Percentiles rank a stretch among this genome's conserved stretches.
Conservation (phyloP, 2,329 filamentous ascomycete species). For the Fusarium napiforme region DNA sequence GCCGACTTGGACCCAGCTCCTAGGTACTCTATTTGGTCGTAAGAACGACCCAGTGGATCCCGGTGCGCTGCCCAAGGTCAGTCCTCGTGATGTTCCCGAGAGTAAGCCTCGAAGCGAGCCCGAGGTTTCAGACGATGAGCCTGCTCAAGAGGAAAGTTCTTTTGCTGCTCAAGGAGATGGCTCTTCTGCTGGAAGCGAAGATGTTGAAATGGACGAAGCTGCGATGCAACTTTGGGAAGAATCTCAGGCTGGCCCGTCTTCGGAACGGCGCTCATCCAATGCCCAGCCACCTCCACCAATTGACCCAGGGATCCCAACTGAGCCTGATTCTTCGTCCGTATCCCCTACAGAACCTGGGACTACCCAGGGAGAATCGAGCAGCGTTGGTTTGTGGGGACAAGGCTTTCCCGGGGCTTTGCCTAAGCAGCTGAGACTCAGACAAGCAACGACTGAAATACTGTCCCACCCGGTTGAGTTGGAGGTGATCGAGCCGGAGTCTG, state of each 20-base stretch:
- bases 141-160: not conserved
- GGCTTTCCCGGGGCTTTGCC: not conserved
- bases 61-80: conserved; percentile 32
- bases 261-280: not conserved
- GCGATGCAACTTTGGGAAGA: not conserved
- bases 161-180: not conserved
- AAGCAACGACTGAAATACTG: not conserved
- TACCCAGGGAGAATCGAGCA: not conserved
- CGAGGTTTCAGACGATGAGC: not conserved
- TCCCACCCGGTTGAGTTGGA: not conserved
- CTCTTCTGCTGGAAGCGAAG: not conserved
- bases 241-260: not conserved
- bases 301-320: not conserved
- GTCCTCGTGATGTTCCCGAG: conserved; percentile 29
- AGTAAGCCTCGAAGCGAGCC: conserved; percentile 21
- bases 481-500: conserved; percentile 7
- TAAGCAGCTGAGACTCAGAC: not conserved
- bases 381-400: not conserved
- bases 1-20: conserved; percentile 20
- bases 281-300: conserved; percentile 4
- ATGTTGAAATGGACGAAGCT: conserved; percentile 14
- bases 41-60: conserved; percentile 10
- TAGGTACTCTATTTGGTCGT: conserved; percentile 13
- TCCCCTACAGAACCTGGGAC: too few relatives aligned
- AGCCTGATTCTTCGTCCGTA: not conserved